These are phyloP conservation scores for Alternaria viburni DNA, from an alignment of 2,329 filamentous ascomycete genomes.

Conservation along the genomic window DNA sequence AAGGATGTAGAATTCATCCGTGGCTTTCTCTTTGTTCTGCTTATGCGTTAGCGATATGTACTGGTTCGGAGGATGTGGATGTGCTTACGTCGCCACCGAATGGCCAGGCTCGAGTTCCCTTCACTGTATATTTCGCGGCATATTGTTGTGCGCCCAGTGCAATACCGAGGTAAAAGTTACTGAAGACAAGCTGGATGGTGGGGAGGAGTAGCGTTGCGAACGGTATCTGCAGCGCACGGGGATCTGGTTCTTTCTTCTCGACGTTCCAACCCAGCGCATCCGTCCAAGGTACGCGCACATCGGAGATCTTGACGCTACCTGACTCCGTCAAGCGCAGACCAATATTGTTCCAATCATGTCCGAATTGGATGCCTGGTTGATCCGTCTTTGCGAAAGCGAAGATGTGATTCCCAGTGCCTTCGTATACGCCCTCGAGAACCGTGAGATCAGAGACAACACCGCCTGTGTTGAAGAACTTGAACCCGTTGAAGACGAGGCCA, in stretches of 20 bases:
- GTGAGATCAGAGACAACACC: conserved; percentile 71
- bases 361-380: conserved; percentile 64
- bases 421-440: conserved; percentile 68
- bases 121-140: conserved; percentile 63
- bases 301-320: conserved; percentile 65
- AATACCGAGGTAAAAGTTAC: conserved; percentile 70
- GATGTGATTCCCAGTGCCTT: conserved; percentile 65
- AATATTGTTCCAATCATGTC: conserved; percentile 69
- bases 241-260: conserved; percentile 57
- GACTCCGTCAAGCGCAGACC: conserved; percentile 69
- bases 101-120: conserved; percentile 67
- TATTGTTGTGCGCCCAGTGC: conserved; percentile 64
- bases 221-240: conserved; percentile 58
- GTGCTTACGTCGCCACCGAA: conserved; percentile 61
- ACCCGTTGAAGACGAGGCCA: conserved; percentile 64
- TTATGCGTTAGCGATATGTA: background rate
- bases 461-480: conserved; percentile 72
- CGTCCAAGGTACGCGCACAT: conserved; percentile 63
- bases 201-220: conserved; percentile 66
- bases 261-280: conserved; percentile 69
- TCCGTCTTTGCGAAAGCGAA: conserved; percentile 66
- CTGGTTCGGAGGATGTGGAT: background rate
- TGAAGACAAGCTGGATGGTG: conserved; percentile 70
- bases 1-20: conserved; percentile 71
- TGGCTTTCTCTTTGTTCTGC: conserved; percentile 61